Evolutionary conservation across 768 basidiomycete genomes (phyloP).

Genomic region (Trametes cubensis): DNA sequence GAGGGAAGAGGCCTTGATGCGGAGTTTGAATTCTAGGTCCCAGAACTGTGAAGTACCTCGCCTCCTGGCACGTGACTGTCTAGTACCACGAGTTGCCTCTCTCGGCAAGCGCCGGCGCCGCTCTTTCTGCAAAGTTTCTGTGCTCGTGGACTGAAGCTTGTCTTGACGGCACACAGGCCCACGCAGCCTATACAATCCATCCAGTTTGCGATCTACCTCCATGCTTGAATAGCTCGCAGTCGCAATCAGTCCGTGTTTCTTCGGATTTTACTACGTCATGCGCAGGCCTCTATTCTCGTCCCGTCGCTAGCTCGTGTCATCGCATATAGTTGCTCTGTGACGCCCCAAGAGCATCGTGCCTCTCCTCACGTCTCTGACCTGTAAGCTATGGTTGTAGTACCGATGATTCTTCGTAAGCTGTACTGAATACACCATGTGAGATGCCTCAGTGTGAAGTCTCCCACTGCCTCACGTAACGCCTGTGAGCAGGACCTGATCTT

Average conservation of each 20-base stretch:
- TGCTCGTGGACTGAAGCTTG: neutral
- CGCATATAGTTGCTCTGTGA: too few relatives aligned
- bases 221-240: neutral
- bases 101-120: constrained; percentile 10
- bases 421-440: neutral
- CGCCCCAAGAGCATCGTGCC: too few relatives aligned
- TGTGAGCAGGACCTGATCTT: neutral
- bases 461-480: neutral
- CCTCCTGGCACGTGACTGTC: constrained; percentile 29
- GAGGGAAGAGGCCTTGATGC: constrained; percentile 31
- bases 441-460: neutral
- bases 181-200: neutral
- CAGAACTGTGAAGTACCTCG: constrained; percentile 47
- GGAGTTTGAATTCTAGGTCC: constrained; percentile 27
- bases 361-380: too few relatives aligned
- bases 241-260: too few relatives aligned
- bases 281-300: neutral
- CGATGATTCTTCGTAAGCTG: too few relatives aligned
- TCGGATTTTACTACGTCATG: too few relatives aligned
- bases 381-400: too few relatives aligned
- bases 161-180: neutral
- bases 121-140: neutral
- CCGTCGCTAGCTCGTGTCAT: too few relatives aligned
- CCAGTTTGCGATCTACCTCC: neutral
- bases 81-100: neutral